Percentiles rank a stretch among this genome's conserved stretches.
Evolutionary conservation across 371 early-diverging fungal species (phyloP).

Genomic region (Batkoa obscura): DNA sequence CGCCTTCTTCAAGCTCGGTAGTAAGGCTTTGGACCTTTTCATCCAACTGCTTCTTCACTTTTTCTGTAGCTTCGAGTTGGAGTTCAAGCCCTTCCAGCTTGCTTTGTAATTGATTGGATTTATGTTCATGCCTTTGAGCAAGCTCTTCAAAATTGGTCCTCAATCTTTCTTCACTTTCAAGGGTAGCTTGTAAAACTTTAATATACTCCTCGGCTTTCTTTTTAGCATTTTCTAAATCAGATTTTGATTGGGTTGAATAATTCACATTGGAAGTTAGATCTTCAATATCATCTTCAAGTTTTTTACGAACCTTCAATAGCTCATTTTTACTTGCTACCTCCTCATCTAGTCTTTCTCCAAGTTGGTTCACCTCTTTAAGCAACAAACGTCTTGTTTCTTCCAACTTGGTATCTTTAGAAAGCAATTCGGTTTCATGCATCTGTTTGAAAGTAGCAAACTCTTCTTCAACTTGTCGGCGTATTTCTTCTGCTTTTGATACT

Average conservation of each 20-base stretch:
- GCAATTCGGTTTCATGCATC: conserved; percentile 37
- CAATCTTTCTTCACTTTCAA: conserved; percentile 41
- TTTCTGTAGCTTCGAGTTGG: conserved; percentile 34
- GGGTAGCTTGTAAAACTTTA: conserved; percentile 32
- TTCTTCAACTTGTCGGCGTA: conserved; percentile 33
- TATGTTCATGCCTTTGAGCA: conserved; percentile 53
- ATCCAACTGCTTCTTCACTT: conserved; percentile 35
- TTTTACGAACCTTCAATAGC: conserved; percentile 29
- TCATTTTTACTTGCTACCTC: conserved; percentile 29
- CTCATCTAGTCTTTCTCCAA: conserved; percentile 54
- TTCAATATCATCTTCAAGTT: conserved; percentile 36
- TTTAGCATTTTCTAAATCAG: conserved; percentile 45
- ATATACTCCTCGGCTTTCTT: conserved; percentile 31
- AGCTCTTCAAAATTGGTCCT: conserved; percentile 53
- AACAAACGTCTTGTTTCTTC: conserved; percentile 56
- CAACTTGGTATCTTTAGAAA: conserved; percentile 36
- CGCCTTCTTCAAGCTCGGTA: conserved; percentile 28
- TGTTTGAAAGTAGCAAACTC: conserved; percentile 42
- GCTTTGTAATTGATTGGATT: conserved; percentile 41
- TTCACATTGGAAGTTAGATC: conserved; percentile 30
- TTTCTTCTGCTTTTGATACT: conserved; percentile 37
- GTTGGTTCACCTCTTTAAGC: conserved; percentile 48
- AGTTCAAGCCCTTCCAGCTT: conserved; percentile 41
- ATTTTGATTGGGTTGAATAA: conserved; percentile 32
- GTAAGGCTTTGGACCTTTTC: conserved; percentile 31